Base-by-base conservation (phyloP, 2,329 filamentous ascomycete species). In the Periconia sp. region DNA sequence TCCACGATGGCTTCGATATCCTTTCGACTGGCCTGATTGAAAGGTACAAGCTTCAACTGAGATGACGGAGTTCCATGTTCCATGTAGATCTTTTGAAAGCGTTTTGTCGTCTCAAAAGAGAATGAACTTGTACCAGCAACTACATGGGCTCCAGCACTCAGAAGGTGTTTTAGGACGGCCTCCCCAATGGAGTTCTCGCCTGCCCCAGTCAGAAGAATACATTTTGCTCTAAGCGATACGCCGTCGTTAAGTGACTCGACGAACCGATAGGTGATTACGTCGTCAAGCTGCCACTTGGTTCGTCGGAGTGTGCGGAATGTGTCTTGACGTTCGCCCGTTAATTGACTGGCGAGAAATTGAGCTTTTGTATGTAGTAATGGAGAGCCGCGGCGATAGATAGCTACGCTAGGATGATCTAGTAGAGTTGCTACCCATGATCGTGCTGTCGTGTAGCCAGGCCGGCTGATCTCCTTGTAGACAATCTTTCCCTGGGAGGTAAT, bases 11-110 rank as follows among this genome's bases (percentile, higher is more conserved):
- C 91, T 74, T 97, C 91, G 33, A 97, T 90, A 72, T 99, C 94
- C 75, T 97, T 93, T 79, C 96, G 94, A 80, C 93, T 97, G 59
- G 93, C 94, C 76, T 97, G 92, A 77, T 99, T 99, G 85, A 99
- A 99, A 46, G 95, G 94, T 50, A 97, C 94, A 50, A 99, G 94
- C 41, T 99, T 91, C 52, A 99, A 87, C 78, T 97, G 92, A 53
- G 94, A 97, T 60, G 93, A 94, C 61, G 91, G 90, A 56, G 91
- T 91, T 68, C 94, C 94, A 68, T 90, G 96, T 56, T 92, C 90
- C 58, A 92, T 90, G 76, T 99, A 99, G 90, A 99, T 97, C 52
- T 91, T 87, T 77, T 99, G 94, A 79, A 99, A 99, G 80, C 97
- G 99, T 79, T 99, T 93, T 6, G 94, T 99, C 53, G 97, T 94